Evolutionary conservation across 2,329 filamentous ascomycete genomes (phyloP).

Genomic region (Pestalotiopsis sp.): DNA sequence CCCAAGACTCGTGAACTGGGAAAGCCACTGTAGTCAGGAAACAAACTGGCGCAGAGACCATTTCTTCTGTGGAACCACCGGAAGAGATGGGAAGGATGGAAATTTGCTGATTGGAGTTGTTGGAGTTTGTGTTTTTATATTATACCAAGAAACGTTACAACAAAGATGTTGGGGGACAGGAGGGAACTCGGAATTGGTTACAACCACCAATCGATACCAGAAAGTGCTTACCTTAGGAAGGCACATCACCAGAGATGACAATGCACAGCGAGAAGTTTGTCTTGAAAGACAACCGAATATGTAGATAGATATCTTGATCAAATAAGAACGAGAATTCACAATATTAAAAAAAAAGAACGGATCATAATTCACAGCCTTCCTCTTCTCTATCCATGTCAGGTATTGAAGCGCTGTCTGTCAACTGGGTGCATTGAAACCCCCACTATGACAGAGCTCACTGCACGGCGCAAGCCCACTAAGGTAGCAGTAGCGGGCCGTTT

Average conservation of each 20-base stretch:
- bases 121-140: neutral
- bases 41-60: too few relatives aligned
- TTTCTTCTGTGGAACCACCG: neutral
- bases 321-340: neutral
- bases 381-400: too few relatives aligned
- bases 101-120: neutral
- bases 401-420: too few relatives aligned
- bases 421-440: neutral
- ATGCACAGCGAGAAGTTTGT: neutral
- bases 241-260: neutral
- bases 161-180: neutral
- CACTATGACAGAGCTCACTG: neutral
- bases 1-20: slow-evolving; percentile 3
- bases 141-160: neutral
- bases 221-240: neutral
- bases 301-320: neutral
- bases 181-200: neutral
- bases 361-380: too few relatives aligned
- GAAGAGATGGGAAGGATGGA: neutral
- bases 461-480: neutral
- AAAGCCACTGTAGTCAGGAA: neutral
- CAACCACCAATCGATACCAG: neutral
- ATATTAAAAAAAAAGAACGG: neutral
- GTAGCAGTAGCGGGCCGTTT: neutral
- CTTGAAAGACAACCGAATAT: neutral